phyloP scores from a whole-genome alignment of 2,329 filamentous ascomycete genomes.

The Daldinia eschscholtzii region DNA sequence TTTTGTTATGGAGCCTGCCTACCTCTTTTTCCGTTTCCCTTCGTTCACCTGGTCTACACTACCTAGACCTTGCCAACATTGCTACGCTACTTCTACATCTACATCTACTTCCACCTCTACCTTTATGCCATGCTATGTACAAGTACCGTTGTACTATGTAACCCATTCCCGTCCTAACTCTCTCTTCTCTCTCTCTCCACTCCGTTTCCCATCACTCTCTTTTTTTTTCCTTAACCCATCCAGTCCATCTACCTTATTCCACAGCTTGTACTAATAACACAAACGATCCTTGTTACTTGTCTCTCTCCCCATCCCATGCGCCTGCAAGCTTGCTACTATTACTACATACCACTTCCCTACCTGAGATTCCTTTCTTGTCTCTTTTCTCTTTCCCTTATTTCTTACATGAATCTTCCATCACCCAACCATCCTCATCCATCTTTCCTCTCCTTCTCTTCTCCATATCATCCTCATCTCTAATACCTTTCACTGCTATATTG shows the following conservation, averaged over 20 bases:
- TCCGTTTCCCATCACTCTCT: neutral
- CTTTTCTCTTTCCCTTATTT: constrained; percentile 42
- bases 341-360: constrained; percentile 20
- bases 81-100: constrained; percentile 21
- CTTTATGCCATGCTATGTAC: neutral
- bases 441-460: constrained; percentile 46
- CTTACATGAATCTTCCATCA: constrained; percentile 50
- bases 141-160: constrained; percentile 20
- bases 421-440: constrained; percentile 37
- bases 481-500: constrained; percentile 44
- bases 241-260: constrained; percentile 2
- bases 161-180: constrained; percentile 24
- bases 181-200: too few species aligned
- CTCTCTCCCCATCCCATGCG: constrained; percentile 48
- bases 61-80: constrained; percentile 24
- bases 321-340: constrained; percentile 36
- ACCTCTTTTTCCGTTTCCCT: constrained; percentile 26
- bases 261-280: constrained; percentile 34
- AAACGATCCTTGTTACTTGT: constrained; percentile 47
- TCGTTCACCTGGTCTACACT: constrained; percentile 18
- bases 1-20: constrained; percentile 21
- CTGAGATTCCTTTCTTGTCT: constrained; percentile 22
- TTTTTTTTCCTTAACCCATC: neutral
- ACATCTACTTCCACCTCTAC: neutral
- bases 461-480: constrained; percentile 49